Conservation (phyloP, 371 early-diverging fungal genomes). For the Saksenaea vasiformis region DNA sequence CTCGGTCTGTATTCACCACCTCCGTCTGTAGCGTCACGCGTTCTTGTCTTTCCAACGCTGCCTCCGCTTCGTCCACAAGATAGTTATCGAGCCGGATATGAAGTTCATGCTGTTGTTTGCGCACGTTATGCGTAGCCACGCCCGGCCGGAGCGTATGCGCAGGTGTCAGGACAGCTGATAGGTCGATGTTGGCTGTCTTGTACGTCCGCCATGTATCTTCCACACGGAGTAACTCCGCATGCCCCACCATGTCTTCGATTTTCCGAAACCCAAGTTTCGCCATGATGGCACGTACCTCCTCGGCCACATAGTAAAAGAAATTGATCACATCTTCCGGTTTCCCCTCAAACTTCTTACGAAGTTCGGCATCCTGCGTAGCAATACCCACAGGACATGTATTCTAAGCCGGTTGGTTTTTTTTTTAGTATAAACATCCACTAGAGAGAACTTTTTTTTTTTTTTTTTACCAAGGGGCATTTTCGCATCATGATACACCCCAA, state of each 20-base stretch:
- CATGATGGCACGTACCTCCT: constrained; percentile 89
- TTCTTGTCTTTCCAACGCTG: constrained; percentile 60
- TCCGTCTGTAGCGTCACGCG: constrained; percentile 63
- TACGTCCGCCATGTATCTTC: constrained; percentile 66
- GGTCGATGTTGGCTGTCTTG: constrained; percentile 83
- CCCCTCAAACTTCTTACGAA: constrained; percentile 91
- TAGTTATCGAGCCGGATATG: constrained; percentile 38
- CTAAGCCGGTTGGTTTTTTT: too few relatives aligned
- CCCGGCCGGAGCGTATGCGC: constrained; percentile 83
- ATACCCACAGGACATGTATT: constrained; percentile 96
- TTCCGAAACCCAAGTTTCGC: constrained; percentile 89
- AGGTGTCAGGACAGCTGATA: constrained; percentile 83
- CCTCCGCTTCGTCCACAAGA: constrained; percentile 76
- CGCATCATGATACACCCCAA: constrained; percentile 95
- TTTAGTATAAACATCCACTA: too few relatives aligned
- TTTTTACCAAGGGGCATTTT: constrained; percentile 54
- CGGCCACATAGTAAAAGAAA: constrained; percentile 95
- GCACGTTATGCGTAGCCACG: constrained; percentile 76
- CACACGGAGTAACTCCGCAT: constrained; percentile 77
- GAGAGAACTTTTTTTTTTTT: too few relatives aligned
- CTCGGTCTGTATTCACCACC: constrained; percentile 91
- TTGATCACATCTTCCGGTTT: constrained; percentile 93
- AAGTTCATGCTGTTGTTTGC: constrained; percentile 83
- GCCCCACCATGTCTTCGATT: constrained; percentile 94
- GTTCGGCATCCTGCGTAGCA: constrained; percentile 92